Evolutionary conservation across 2,329 filamentous ascomycete genomes (phyloP).

Genomic region (Plenodomus lindquistii): DNA sequence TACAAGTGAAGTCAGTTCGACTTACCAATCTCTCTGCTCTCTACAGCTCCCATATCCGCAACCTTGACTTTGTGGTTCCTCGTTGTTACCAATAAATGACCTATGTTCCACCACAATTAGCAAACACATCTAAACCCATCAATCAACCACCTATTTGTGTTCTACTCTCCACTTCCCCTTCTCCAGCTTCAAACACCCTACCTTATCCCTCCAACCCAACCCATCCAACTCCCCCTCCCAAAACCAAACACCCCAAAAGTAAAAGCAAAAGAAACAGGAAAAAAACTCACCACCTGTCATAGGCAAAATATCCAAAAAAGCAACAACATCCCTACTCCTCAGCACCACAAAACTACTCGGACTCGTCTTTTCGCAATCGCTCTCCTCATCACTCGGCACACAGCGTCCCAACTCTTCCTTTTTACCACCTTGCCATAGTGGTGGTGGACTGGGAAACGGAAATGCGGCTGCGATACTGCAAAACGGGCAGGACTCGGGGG

Average conservation of each 20-base stretch:
- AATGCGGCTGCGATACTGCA: slow-evolving; percentile 61
- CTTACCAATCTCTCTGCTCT: slow-evolving; percentile 68
- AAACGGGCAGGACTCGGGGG: slow-evolving; percentile 57
- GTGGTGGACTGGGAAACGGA: slow-evolving; percentile 29
- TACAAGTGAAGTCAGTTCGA: slow-evolving; percentile 29
- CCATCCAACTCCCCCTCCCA: not conserved
- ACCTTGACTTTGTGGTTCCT: slow-evolving; percentile 78
- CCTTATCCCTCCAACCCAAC: not conserved
- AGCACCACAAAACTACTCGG: slow-evolving; percentile 66
- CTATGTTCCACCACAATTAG: slow-evolving; percentile 4
- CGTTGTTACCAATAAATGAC: slow-evolving; percentile 79
- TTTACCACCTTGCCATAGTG: slow-evolving; percentile 1
- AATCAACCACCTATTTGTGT: not conserved
- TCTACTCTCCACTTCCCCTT: not conserved
- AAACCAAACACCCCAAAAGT: not conserved
- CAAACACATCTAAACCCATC: not conserved
- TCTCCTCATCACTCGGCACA: slow-evolving; percentile 31
- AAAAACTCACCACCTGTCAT: slow-evolving; percentile 65
- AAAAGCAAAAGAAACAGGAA: not conserved
- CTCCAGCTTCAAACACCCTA: not conserved
- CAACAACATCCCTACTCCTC: slow-evolving; percentile 75
- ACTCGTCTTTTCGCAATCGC: slow-evolving; percentile 35
- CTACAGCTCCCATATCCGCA: slow-evolving; percentile 66
- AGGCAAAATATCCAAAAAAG: slow-evolving; percentile 93
- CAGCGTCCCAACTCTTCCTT: slow-evolving; percentile 17